Base-by-base conservation (phyloP, 2,329 filamentous ascomycete species). In the Colletotrichum sp. region DNA sequence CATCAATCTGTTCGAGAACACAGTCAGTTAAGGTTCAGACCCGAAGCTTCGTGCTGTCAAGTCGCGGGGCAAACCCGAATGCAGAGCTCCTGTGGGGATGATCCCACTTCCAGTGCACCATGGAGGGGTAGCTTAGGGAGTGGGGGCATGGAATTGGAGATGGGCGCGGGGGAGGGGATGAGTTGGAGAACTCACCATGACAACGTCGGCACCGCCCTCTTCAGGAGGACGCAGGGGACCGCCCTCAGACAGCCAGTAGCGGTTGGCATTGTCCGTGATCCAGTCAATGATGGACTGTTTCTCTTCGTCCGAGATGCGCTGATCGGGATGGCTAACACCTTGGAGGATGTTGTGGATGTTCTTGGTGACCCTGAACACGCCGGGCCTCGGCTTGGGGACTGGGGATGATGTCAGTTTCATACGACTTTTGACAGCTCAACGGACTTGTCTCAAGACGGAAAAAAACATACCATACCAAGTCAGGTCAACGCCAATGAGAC, bases 281-380 rank as follows among this genome's bases (percentile, higher is more conserved):
- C 95, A 97, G 63, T 92, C 90, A 12, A 89, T 90, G 68, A 96
- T 91, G n/a, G 87, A 84, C 2, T 86, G 82, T 79, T 93, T 92
- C 73, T 94, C 91, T 3, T 93, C 90, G 2, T 87, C 79, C 1
- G 89, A 91, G 36, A 96, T 88, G n/a, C 91, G 89, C 79, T 94
- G 90, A 4, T 91, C 89, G 0, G 91, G 90, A 30, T 89, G 87
- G 55, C 92, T 92, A 57, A 96, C 94, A 11, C 94, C 95, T 85
- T 97, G 95, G 4, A 97, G 91, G 78, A 96, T 96, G 84, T 97
- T 97, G 90, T 97, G 95, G 79, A 96, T 94, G 78, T 94, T 96
- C 86, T 97, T 97, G 79, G 95, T 97, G 83, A 95, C 93, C 67
- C 94, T 90, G 84, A 97, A 97, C 13, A 96, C 92, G 19, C 94